A percentile compares a stretch with the other conserved stretches of the same genome.
Conservation (phyloP, 1,284 basidiomycete genomes). For the Exobasidium cylindrosporum region DNA sequence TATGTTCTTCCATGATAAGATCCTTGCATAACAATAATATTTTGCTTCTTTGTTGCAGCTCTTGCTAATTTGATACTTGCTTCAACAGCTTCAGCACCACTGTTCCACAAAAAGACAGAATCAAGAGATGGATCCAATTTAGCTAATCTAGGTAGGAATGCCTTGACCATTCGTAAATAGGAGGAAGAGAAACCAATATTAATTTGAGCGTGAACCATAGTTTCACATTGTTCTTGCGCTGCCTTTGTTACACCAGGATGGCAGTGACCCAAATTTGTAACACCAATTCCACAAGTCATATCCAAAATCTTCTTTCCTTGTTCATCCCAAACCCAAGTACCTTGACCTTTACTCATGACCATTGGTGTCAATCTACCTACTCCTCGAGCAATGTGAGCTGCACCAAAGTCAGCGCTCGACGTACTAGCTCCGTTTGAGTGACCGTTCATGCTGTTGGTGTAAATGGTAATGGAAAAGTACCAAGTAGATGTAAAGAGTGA, state of each 20-base stretch:
- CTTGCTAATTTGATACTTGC: constrained; percentile 75
- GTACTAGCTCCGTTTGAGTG: neutral
- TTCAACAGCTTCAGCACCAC: constrained; percentile 85
- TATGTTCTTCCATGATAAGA: constrained; percentile 55
- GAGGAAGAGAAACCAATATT: constrained; percentile 46
- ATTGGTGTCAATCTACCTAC: constrained; percentile 46
- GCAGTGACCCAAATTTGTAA: constrained; percentile 52
- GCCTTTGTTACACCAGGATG: constrained; percentile 49
- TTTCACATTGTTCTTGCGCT: constrained; percentile 45
- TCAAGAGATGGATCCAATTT: constrained; percentile 70
- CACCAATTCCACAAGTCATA: constrained; percentile 51
- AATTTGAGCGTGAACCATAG: constrained; percentile 51
- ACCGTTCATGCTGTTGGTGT: no score
- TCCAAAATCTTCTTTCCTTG: constrained; percentile 46
- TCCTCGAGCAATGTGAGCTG: constrained; percentile 45
- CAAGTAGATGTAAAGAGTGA: no score
- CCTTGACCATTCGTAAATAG: constrained; percentile 40
- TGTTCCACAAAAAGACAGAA: constrained; percentile 80
- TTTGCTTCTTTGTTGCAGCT: constrained; percentile 71
- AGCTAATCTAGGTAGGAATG: constrained; percentile 63
- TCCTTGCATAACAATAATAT: constrained; percentile 81
- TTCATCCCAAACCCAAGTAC: constrained; percentile 43
- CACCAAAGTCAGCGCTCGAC: constrained; percentile 33
- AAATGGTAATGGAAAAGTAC: no score
- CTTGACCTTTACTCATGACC: constrained; percentile 43